Conservation (phyloP, 768 basidiomycete genomes). For the Suillus decipiens region DNA sequence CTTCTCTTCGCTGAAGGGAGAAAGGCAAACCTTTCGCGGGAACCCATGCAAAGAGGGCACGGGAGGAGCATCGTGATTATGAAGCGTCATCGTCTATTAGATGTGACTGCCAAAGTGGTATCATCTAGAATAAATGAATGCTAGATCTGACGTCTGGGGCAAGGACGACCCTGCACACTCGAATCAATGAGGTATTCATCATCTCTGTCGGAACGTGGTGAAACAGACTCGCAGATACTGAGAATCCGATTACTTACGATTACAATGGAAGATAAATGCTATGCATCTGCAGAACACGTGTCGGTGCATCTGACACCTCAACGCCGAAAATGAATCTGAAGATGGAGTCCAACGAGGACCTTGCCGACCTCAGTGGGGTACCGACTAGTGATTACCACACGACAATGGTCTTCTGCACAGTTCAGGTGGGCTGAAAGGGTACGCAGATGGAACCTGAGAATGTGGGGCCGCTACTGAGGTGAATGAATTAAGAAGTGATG, state of each 20-base stretch:
- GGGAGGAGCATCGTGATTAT: background rate
- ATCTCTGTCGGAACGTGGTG: background rate
- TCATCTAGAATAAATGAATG: background rate
- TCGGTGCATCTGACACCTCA: background rate
- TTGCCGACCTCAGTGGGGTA: background rate
- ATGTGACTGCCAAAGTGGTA: background rate
- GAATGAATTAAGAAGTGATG: conserved; percentile 2
- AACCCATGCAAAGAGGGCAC: background rate
- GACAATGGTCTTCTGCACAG: conserved; percentile 3
- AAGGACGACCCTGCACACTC: background rate
- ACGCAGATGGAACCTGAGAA: background rate
- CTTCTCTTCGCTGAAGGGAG: conserved; percentile 1
- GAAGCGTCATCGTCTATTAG: background rate
- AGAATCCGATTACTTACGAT: background rate
- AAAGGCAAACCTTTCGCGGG: conserved; percentile 6
- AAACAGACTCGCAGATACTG: conserved; percentile 4
- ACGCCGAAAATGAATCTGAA: background rate
- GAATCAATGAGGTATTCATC: background rate
- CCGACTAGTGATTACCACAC: background rate
- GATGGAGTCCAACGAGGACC: background rate
- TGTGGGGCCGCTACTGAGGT: background rate
- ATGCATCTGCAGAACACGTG: conserved; percentile 5
- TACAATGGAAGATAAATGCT: background rate
- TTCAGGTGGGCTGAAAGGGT: background rate
- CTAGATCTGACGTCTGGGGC: conserved; percentile 1